Conservation (phyloP, 208 protist species). For the Acanthamoeba triangularis region DNA sequence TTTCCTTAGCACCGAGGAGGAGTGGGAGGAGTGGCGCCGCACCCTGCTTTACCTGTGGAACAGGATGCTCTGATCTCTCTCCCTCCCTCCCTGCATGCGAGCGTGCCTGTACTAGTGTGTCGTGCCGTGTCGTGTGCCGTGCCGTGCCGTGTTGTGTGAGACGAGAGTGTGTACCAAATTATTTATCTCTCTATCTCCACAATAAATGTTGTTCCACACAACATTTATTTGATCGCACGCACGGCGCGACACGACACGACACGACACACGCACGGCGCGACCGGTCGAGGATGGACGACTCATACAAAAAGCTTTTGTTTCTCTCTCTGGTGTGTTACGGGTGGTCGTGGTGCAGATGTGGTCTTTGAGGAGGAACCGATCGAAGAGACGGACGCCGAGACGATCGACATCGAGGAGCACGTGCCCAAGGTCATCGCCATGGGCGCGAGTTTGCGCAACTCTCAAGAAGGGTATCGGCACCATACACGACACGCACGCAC, state of each 20-base stretch:
- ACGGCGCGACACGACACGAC: background rate
- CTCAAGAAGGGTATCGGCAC: background rate
- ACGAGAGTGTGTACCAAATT: background rate
- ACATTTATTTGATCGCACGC: constrained; percentile 12
- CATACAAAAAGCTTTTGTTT: background rate
- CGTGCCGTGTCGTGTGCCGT: background rate
- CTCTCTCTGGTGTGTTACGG: no score
- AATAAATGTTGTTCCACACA: constrained; percentile 5
- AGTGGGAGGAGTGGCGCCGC: constrained; percentile 17
- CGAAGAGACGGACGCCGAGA: background rate
- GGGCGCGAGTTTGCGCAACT: constrained; percentile 24
- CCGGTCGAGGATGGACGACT: background rate
- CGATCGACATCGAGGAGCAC: background rate
- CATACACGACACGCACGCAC: background rate
- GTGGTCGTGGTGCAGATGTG: background rate
- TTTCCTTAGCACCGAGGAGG: background rate
- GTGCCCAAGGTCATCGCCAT: background rate
- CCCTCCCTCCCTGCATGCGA: no score
- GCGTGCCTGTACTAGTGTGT: background rate
- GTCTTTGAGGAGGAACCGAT: background rate
- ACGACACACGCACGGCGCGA: background rate
- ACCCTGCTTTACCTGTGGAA: constrained; percentile 1
- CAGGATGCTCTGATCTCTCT: background rate
- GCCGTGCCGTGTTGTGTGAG: no score
- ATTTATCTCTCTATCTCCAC: background rate